Base-by-base conservation (phyloP, 1,284 basidiomycete species). In the Cerrena zonata region DNA sequence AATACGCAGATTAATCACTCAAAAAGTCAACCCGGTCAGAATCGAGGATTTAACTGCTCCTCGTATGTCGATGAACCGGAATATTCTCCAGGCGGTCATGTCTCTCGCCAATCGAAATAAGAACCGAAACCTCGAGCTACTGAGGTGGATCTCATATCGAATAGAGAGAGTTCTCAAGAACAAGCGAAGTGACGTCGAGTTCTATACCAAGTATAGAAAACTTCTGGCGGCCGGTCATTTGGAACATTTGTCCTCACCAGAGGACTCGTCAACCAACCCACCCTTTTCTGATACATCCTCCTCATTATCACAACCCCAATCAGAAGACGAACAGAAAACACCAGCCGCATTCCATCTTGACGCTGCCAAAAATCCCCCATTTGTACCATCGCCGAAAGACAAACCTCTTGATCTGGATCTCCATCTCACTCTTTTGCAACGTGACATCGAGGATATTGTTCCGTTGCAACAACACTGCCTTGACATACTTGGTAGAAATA, bases 21-120 rank as follows among this genome's bases (percentile, higher is more conserved):
- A 43, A 3, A 58, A 55, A 40, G 60, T 22, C 19, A 22, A 22
- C 19, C 19, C n/a, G 19, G 41, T 13, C 19, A 22, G 60, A 4
- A 38, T 56, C 19, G 51, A 56, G 34, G 63, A 71, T 47, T 67
- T 81, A n/a, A 61, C 61, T 10, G 65, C 78, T 0, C 82, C 81
- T 11, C 73, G 65, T 47, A 68, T 87, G 25, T 59, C 74, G 11
- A 65, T 86, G 44, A 82, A 77, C 53, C 72, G 76, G 10, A 70
- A 63, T 18, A 78, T 78, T 53, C 64, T 89, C 12, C 62, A 83
- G 7, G 70, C 84, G 1, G 74, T 80, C 1, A 70, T 80, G 39
- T 78, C 79, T 2, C 61, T 75, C 19, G 76, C 78, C 23, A 86
- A 84, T 56, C 71, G 76, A 30, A 65, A 76, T 53, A 82, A 80